Base-by-base conservation (phyloP, 2,329 filamentous ascomycete genomes). In the Botrytis cinerea region DNA sequence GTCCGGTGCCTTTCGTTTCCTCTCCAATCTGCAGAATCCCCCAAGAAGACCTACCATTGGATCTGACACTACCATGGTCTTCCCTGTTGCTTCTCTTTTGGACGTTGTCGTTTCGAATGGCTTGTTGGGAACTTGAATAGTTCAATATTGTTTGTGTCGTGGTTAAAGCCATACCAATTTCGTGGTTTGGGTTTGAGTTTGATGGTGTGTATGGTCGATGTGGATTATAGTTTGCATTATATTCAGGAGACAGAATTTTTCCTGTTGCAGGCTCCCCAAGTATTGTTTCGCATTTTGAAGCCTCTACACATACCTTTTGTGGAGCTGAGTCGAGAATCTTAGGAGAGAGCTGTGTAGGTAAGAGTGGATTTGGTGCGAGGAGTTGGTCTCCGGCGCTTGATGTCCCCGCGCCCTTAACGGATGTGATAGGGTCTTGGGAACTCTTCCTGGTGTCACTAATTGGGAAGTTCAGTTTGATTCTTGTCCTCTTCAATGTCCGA, bases 101-200 rank as follows among this genome's bases (percentile, higher is more conserved):
- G 16, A 28, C 5, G 18, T 40, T 8, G 20, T 18, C 32, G 32
- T 22, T 9, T 20, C 40, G 46, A 12, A 1, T 54, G 22, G 40
- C 14, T 43, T 14, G 16, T 16, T 40, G 35, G 25, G 46, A 9
- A 14, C 16, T 54, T 16, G 64, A 22, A 68, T 54, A 68, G 25
- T 68, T 68, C 3, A 54, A 22, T 28, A 54, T 40, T 14, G 14
- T 54, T 38, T 51, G 32, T 40, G 22, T 5, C 28, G 64, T 68
- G 14, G 64, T 68, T 28, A 54, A 28, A 54, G 64, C 64, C 25
- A 68, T 68, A 43, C 46, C 46, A 22, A 54, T 68, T 3, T 43
- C 25, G 25, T 40, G 46, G 10, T 54, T 54, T 3, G 25, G 1
- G 9, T 22, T 54, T 3, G 25, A 1, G 9, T 22, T 10, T 14